Conservation (phyloP, 495 filamentous ascomycete species). For the Beverwykella pulmonaria region DNA sequence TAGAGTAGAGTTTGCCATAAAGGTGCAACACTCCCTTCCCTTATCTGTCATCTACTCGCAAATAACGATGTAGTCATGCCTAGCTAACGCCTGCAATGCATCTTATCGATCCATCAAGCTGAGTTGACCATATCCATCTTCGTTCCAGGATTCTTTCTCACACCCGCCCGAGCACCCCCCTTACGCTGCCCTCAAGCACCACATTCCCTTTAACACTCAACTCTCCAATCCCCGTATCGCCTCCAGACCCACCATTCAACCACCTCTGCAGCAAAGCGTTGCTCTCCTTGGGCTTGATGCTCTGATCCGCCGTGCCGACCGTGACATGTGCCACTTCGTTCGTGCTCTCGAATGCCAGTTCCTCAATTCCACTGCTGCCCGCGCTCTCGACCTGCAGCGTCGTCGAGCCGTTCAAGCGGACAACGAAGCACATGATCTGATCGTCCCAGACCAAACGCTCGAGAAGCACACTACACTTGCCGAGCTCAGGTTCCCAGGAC, state of each 20-base stretch:
- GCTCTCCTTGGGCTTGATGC: slow-evolving; percentile 89
- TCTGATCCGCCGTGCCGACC: slow-evolving; percentile 70
- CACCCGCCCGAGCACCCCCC: slow-evolving; percentile 41
- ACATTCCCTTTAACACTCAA: slow-evolving; percentile 44
- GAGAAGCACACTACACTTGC: slow-evolving; percentile 58
- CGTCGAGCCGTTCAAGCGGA: slow-evolving; percentile 57
- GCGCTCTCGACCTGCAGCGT: slow-evolving; percentile 11
- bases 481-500: slow-evolving; percentile 50
- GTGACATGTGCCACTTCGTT: slow-evolving; percentile 89
- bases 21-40: no score
- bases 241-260: slow-evolving; percentile 58
- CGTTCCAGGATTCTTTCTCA: no score
- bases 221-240: slow-evolving; percentile 51
- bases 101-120: no score
- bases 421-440: slow-evolving; percentile 85
- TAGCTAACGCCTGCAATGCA: no score
- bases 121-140: no score
- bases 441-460: slow-evolving; percentile 78
- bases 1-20: no score
- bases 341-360: slow-evolving; percentile 62
- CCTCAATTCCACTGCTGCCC: slow-evolving; percentile 45
- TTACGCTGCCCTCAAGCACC: slow-evolving; percentile 48
- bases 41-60: no score
- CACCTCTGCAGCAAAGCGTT: slow-evolving; percentile 79
- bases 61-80: no score